Evolutionary conservation across 805 yeast species (phyloP), one percentile per base, ranked within the genome.

Genomic region (Grigorovia jiainica): DNA sequence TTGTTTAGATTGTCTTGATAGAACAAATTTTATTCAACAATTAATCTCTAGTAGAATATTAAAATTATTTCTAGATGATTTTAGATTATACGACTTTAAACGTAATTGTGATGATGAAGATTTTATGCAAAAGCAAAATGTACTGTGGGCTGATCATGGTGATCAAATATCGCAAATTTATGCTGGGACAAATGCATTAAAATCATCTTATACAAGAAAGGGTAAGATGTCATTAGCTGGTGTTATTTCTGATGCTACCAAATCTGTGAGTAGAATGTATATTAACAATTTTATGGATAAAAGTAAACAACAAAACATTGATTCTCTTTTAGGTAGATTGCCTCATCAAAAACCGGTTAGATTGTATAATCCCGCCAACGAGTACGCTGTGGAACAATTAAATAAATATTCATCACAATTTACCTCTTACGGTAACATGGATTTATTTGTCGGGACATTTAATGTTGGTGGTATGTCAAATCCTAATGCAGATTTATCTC

Each of bases 211-310:
- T 57, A 84, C 97, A 3, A 74, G 99, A 56, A 80, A 84, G 25
- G 98, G 98, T 11, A 90, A 89, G 55, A 87, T 89, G 96, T 87
- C 90, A 38, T 65, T 92, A 42, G 97, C 97, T 0, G 97, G 97
- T 23, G 95, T 96, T 0, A 64, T 92, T 13, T 83, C 95, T 0
- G 99, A 92, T 65, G 96, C 94, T 4, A 87, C 97, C 1, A 92
- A 92, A 61, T 85, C 96, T 0, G 95, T 92, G 5, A 81, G 95
- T 35, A 72, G 99, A 61, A 78, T 92, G 75, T 92, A 92, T 59
- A 89, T 90, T 58, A 92, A 92, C 63, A 90, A 92, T 48, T 92
- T 92, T 64, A 87, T 86, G 49, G 98, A 92, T 62, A 84, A 83
- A 52, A 79, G 79, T 36, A 84, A 87, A 47, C 99, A 92, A 59